phyloP scores from a whole-genome alignment of 2,329 filamentous ascomycete species.

The Juglanconis juglandina region DNA sequence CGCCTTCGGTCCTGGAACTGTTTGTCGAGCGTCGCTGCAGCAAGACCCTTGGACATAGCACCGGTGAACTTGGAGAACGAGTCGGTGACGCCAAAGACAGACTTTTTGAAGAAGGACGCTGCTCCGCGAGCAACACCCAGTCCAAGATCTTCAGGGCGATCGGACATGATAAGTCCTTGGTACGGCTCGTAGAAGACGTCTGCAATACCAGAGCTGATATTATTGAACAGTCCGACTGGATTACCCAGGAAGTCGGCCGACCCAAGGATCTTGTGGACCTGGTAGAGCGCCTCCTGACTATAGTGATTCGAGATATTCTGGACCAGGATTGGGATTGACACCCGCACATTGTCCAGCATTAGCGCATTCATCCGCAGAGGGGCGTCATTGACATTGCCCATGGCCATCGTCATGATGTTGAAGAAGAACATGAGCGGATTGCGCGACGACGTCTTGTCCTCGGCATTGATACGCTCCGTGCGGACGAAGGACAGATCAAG shows the following conservation, averaged over 20 bases:
- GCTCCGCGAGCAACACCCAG: conserved; percentile 95
- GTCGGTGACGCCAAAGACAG: conserved; percentile 94
- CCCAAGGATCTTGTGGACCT: conserved; percentile 95
- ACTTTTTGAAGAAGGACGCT: conserved; percentile 97
- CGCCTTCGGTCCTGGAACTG: conserved; percentile 96
- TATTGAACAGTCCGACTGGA: conserved; percentile 96
- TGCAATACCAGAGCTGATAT: conserved; percentile 91
- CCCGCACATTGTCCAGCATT: conserved; percentile 89
- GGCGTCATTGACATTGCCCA: conserved; percentile 97
- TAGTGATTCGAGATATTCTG: conserved; percentile 92
- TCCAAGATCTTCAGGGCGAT: conserved; percentile 91
- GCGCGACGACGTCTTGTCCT: conserved; percentile 84
- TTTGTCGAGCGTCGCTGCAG: conserved; percentile 93
- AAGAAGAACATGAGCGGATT: conserved; percentile 99
- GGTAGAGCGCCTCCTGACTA: conserved; percentile 90
- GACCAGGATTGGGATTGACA: conserved; percentile 79
- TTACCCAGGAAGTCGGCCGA: conserved; percentile 98
- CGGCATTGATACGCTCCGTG: conserved; percentile 92
- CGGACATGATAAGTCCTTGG: conserved; percentile 90
- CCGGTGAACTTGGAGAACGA: conserved; percentile 98
- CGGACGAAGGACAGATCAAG: conserved; percentile 95
- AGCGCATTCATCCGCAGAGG: conserved; percentile 90
- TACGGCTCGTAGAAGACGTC: conserved; percentile 99
- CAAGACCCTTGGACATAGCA: conserved; percentile 92
- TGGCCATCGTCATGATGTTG: conserved; percentile 98